Evolutionary conservation across 352 stramenopile genomes (phyloP), one percentile per base, ranked within the genome.

Genomic region (Phytopythium helicoides): DNA sequence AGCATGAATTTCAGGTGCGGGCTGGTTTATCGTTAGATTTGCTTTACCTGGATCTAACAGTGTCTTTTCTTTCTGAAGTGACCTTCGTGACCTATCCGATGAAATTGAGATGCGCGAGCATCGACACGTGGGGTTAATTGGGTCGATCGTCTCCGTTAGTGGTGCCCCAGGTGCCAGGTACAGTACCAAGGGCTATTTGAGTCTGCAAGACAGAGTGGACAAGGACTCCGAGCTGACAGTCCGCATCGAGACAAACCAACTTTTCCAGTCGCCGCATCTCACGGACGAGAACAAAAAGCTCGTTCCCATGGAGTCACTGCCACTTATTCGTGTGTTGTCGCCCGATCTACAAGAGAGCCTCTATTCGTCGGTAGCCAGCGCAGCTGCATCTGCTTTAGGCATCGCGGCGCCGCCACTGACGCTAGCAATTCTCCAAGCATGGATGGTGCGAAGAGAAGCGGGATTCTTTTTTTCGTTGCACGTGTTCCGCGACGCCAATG

Each of bases 381-480:
- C 36, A 18, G 36, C 14, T 21, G 36, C 36, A 21, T 9, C 28
- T 5, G 28, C 28, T 10, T 33, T 33, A 33, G 28, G 28, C n/a
- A 19, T 21, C 26, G 26, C 22, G 33, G 11, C 46, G 15, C 36
- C 12, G 36, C 5, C 15, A 22, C 39, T 76, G 48, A 66, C 58
- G 19, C 41, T 73, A 23, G 18, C 37, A 18, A 44, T 63, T 10
- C 58, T 73, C 21, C n/a, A 61, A 47, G 37, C 63, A 3, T 68
- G 56, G 45, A 41, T 76, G 12, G 6, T 34, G 14, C 52, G 14
- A 21, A 51, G 44, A 1, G 46, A 54, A 8, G 28, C 39, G 22
- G 42, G 64, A 25, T 62, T 36, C 18, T 71, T 76, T 31, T 76
- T 76, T 42, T 76, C 67, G 28, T 44, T 73, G 39, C 64, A 65